phyloP scores from a whole-genome alignment of 129 eudicot species.

The Centella asiatica region DNA sequence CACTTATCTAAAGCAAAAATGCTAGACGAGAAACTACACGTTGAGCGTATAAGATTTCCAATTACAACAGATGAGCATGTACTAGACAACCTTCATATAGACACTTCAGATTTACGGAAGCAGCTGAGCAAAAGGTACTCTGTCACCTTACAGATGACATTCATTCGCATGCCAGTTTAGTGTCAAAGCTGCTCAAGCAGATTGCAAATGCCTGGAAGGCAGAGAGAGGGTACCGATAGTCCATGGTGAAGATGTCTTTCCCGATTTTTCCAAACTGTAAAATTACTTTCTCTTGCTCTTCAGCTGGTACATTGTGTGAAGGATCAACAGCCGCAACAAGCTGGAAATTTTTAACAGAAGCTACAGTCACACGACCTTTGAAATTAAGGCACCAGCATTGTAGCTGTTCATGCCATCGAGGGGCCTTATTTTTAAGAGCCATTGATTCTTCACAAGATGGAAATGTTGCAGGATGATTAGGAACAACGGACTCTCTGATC shows the following conservation, averaged over 20 bases:
- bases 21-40: background rate
- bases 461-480: background rate
- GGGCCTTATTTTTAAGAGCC: slow-evolving; percentile 71
- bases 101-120: background rate
- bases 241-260: slow-evolving; percentile 93
- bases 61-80: background rate
- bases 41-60: background rate
- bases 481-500: slow-evolving; percentile 2
- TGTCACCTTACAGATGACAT: background rate
- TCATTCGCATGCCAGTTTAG: slow-evolving; percentile 98
- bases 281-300: slow-evolving; percentile 78
- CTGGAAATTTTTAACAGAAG: slow-evolving; percentile 92
- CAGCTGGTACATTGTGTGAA: slow-evolving; percentile 55
- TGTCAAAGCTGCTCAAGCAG: slow-evolving; percentile 95
- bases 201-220: slow-evolving; percentile 97
- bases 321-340: slow-evolving; percentile 75
- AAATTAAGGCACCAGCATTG: slow-evolving; percentile 97
- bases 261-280: slow-evolving; percentile 93
- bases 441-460: slow-evolving; percentile 28
- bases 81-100: background rate
- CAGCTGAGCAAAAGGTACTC: background rate
- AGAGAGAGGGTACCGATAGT: slow-evolving; percentile 87
- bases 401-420: slow-evolving; percentile 93
- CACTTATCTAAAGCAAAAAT: slow-evolving; percentile 7
- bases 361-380: slow-evolving; percentile 90